phyloP scores from a whole-genome alignment of 148 eudicot genomes.

The Mesembryanthemum crystallinum region DNA sequence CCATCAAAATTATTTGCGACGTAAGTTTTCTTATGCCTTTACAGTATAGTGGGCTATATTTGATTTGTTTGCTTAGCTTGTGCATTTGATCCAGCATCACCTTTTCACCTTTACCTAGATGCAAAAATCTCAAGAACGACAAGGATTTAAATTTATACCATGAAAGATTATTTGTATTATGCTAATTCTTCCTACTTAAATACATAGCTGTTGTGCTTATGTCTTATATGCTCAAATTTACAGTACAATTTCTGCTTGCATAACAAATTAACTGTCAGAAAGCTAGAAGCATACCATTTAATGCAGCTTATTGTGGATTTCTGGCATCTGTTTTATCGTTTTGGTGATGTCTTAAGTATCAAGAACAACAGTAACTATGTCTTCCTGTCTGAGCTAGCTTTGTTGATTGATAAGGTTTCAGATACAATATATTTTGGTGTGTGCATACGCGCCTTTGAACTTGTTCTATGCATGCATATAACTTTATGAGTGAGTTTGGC shows the following conservation, averaged over 20 bases:
- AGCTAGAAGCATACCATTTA: too few relatives aligned
- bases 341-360: background rate
- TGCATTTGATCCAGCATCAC: background rate
- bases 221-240: background rate
- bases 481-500: too few relatives aligned
- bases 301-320: background rate
- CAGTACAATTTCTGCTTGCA: background rate
- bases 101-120: background rate
- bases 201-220: background rate
- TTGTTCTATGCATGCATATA: background rate
- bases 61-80: background rate
- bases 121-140: background rate
- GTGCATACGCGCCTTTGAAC: too few relatives aligned
- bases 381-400: too few relatives aligned
- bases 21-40: slow-evolving; percentile 39
- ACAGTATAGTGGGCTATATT: background rate
- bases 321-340: background rate
- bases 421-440: too few relatives aligned
- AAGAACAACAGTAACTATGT: too few relatives aligned
- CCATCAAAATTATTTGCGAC: slow-evolving; percentile 57
- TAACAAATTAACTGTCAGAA: background rate
- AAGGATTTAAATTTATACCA: background rate
- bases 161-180: background rate
- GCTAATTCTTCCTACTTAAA: background rate
- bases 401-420: too few relatives aligned